Evolutionary conservation across 1,284 basidiomycete genomes (phyloP).

Genomic region (Agaricales sp.): DNA sequence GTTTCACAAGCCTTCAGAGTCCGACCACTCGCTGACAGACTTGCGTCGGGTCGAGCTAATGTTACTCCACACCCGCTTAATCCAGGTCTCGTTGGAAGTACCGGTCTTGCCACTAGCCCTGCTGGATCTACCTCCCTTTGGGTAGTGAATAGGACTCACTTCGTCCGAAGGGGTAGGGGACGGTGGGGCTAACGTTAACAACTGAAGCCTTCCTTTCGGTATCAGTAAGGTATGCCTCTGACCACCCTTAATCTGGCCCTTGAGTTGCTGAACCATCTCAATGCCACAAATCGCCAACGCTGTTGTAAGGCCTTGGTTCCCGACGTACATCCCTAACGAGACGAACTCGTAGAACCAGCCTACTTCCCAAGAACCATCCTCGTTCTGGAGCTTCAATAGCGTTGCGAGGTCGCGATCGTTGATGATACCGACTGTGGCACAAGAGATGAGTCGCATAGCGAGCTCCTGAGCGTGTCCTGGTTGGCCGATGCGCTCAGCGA

Average conservation of each 20-base stretch:
- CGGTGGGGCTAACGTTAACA: background rate
- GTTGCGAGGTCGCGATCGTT: slow-evolving; percentile 30
- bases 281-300: slow-evolving; percentile 22
- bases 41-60: background rate
- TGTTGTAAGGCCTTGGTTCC: slow-evolving; percentile 34
- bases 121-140: background rate
- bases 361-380: slow-evolving; percentile 40
- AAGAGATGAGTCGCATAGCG: slow-evolving; percentile 38
- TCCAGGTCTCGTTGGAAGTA: background rate
- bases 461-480: slow-evolving; percentile 1
- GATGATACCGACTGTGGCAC: slow-evolving; percentile 27
- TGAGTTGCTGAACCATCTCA: background rate
- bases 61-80: slow-evolving; percentile 1
- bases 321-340: slow-evolving; percentile 30
- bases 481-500: slow-evolving; percentile 1
- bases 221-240: background rate
- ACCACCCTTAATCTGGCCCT: background rate
- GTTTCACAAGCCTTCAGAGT: background rate
- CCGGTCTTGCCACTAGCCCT: background rate
- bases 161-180: background rate
- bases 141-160: background rate
- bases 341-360: slow-evolving; percentile 42
- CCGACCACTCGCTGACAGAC: background rate
- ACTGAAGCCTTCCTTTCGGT: background rate
- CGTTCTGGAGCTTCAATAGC: slow-evolving; percentile 31